Percentiles rank a stretch among this genome's conserved stretches.
These are phyloP conservation scores for Daedalea quercina DNA, from an alignment of 768 basidiomycete genomes.

Conservation along the genomic window DNA sequence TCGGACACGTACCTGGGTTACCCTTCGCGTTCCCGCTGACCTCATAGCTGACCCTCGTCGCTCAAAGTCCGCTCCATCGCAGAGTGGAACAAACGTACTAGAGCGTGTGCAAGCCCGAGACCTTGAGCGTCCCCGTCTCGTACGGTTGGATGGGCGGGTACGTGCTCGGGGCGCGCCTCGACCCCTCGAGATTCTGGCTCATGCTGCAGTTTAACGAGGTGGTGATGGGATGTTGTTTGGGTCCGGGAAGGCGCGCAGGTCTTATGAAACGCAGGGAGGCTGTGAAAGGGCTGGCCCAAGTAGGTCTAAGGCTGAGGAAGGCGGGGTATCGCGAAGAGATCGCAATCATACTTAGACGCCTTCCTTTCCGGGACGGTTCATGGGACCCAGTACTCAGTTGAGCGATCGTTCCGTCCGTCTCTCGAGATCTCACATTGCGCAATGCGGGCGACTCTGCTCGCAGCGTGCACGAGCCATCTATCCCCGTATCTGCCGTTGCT, in stretches of 20 bases:
- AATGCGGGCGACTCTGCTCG: too few species aligned
- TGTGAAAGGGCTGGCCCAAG: too few species aligned
- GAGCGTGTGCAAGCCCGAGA: constrained; percentile 68
- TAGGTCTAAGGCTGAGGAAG: neutral
- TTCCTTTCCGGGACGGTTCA: neutral
- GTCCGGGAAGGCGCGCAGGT: neutral
- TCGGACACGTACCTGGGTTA: constrained; percentile 49
- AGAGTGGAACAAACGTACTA: constrained; percentile 44
- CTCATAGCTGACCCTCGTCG: constrained; percentile 54
- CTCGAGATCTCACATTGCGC: too few species aligned
- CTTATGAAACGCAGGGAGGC: too few species aligned
- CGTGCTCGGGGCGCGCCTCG: constrained; percentile 30
- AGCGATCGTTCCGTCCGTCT: too few species aligned
- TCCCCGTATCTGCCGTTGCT: too few species aligned
- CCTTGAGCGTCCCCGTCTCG: constrained; percentile 57
- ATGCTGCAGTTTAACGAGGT: neutral
- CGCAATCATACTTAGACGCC: neutral
- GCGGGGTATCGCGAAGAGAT: neutral
- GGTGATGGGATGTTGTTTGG: neutral
- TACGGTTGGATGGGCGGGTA: constrained; percentile 67
- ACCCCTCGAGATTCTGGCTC: neutral
- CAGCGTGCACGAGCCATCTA: too few species aligned
- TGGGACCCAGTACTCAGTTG: neutral
- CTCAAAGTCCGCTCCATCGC: neutral
- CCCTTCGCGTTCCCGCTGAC: constrained; percentile 74